Evolutionary conservation across 2,329 filamentous ascomycete genomes (phyloP).

Genomic region (Zasmidium cellare): DNA sequence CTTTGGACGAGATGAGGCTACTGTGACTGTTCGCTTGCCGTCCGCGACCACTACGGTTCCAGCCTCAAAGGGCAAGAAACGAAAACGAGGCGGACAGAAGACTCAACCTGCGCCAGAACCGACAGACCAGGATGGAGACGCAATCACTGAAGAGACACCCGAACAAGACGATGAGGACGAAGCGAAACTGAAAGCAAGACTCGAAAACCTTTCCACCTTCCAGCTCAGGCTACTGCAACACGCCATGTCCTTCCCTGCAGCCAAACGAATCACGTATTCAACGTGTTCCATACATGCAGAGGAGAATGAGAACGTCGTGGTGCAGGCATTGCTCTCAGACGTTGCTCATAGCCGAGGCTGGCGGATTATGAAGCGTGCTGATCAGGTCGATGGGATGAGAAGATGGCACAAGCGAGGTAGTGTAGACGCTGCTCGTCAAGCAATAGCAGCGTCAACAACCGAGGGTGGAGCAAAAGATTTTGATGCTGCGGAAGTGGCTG

Average conservation of each 20-base stretch:
- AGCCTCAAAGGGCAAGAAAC: constrained; percentile 29
- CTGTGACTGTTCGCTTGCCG: constrained; percentile 63
- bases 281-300: constrained; percentile 86
- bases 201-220: constrained; percentile 74
- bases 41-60: constrained; percentile 21
- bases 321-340: constrained; percentile 66
- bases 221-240: constrained; percentile 81
- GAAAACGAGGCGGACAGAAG: constrained; percentile 27
- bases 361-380: constrained; percentile 68
- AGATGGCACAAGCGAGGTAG: constrained; percentile 67
- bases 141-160: constrained; percentile 24
- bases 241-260: constrained; percentile 77
- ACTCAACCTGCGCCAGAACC: constrained; percentile 4
- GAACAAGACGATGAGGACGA: constrained; percentile 45
- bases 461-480: constrained; percentile 9
- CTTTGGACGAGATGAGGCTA: constrained; percentile 78
- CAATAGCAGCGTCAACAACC: constrained; percentile 4
- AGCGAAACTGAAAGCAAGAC: constrained; percentile 60
- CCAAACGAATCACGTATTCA: constrained; percentile 79
- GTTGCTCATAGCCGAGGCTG: constrained; percentile 70
- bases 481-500: constrained; percentile 49
- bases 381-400: constrained; percentile 75
- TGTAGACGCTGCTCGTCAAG: constrained; percentile 39
- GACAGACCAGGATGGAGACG: constrained; percentile 11
- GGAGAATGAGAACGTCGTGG: constrained; percentile 87